Conservation (phyloP, 2,329 filamentous ascomycete genomes). For the Epichloe amarillans region DNA sequence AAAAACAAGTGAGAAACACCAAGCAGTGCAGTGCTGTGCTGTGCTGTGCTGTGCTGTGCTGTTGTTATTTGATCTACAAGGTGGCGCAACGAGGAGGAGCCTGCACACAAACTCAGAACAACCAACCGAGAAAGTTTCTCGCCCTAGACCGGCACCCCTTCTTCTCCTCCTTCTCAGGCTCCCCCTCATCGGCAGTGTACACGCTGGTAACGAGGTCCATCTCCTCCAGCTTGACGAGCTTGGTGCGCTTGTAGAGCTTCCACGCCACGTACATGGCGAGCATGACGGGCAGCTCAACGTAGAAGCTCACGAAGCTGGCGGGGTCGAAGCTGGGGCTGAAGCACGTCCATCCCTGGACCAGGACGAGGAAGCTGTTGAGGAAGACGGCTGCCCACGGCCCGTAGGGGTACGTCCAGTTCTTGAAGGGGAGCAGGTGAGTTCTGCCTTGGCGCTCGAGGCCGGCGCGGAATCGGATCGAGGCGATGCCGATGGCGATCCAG, state of each 20-base stretch:
- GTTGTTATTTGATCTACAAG: too few relatives aligned
- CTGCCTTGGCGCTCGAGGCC: constrained; percentile 44
- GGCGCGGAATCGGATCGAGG: constrained; percentile 50
- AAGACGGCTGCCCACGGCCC: constrained; percentile 44
- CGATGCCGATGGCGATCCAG: constrained; percentile 51
- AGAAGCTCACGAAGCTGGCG: constrained; percentile 50
- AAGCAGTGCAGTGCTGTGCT: too few relatives aligned
- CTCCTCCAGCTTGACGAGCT: constrained; percentile 38
- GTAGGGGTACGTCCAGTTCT: constrained; percentile 53
- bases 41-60: too few relatives aligned
- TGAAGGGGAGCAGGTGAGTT: constrained; percentile 47
- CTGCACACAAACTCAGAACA: constrained; percentile 13
- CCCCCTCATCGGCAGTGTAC: constrained; percentile 29
- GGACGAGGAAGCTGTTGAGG: constrained; percentile 45
- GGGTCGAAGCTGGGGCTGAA: constrained; percentile 45
- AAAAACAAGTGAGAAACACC: too few relatives aligned
- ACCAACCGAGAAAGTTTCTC: constrained; percentile 19
- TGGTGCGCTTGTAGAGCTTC: constrained; percentile 57
- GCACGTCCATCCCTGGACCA: constrained; percentile 50
- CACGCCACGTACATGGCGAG: constrained; percentile 51
- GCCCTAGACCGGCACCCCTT: constrained; percentile 34
- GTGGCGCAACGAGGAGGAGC: too few relatives aligned
- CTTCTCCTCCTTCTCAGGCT: constrained; percentile 13
- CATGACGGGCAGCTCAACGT: constrained; percentile 50
- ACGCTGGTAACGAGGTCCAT: constrained; percentile 52